Evolutionary conservation across 441 rosid genomes (phyloP), one percentile per base, ranked within the genome.

Genomic region (Biscutella auriculata): DNA sequence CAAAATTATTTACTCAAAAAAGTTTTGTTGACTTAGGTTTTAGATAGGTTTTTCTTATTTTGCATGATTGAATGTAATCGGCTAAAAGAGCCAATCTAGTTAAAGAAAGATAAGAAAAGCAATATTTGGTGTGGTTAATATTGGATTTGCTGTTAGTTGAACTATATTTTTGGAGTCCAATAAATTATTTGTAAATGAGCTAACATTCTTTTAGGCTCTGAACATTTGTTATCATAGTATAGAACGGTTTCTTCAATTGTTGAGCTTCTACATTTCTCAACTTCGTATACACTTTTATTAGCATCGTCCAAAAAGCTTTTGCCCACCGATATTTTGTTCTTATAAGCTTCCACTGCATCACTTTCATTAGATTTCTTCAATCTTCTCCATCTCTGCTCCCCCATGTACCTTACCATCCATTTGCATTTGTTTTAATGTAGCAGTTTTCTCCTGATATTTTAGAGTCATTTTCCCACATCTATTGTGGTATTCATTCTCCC

Each of bases 231-330:
- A n/a, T n/a, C n/a, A n/a, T n/a, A n/a, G n/a, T n/a, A n/a, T n/a
- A n/a, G n/a, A n/a, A 92, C 97, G 8, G 94, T 92, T 73, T 84
- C 95, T 71, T 82, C 95, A 10, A 88, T 84, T 3, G 95, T 82
- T 26, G 89, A 71, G 76, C 91, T 88, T 48, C 98, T 96, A 1
- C 92, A 90, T 74, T 73, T 84, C 75, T 82, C 98, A 8, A 89
- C 64, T 52, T 96, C 98, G 28, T 86, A 92, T 5, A 92, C 82
- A 19, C 87, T 84, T 69, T 75, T 87, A 9, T 80, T 81, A 42
- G 83, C 85, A 40, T 77, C 95, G 76, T 92, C 96, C 62, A 88
- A 56, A 71, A 92, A 88, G 74, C 75, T 88, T 69, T 67, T 84
- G 12, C 95, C 88, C 6, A 67, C 32, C 41, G 78, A 34, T 15